Evolutionary conservation across 176 grass and related monocot genomes (phyloP).

Genomic region (Phoenix roebelenii): DNA sequence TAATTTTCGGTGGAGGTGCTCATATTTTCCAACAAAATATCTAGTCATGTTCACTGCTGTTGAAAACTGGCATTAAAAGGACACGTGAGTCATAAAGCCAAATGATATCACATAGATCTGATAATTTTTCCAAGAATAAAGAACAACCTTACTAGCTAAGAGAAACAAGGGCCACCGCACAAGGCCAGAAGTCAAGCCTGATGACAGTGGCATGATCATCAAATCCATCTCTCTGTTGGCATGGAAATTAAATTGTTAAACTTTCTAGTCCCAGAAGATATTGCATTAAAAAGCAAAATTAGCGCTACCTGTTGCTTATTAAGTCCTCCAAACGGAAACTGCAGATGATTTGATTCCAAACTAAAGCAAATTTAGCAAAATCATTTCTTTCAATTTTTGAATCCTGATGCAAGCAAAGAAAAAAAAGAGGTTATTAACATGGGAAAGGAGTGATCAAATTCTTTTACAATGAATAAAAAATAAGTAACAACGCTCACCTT

Average conservation of each 20-base stretch:
- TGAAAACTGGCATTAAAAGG: conserved; percentile 50
- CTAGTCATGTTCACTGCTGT: conserved; percentile 69
- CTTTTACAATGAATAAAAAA: background rate
- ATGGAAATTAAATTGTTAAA: background rate
- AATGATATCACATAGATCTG: conserved; percentile 7
- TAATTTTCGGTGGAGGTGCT: conserved; percentile 43
- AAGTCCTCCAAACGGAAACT: conserved; percentile 81
- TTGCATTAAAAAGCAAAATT: conserved; percentile 5
- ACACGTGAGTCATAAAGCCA: conserved; percentile 23
- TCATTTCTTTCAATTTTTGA: conserved; percentile 59
- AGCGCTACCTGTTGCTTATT: conserved; percentile 73
- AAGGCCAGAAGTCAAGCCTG: conserved; percentile 36
- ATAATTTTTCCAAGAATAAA: conserved; percentile 10
- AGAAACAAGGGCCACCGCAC: conserved; percentile 87
- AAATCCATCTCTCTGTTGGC: conserved; percentile 70
- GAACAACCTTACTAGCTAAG: conserved; percentile 69
- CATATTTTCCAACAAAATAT: conserved; percentile 60
- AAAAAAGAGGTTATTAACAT: background rate
- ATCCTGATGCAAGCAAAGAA: conserved; percentile 37
- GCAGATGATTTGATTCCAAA: conserved; percentile 88
- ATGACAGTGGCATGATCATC: conserved; percentile 83
- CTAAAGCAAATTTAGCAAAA: conserved; percentile 57
- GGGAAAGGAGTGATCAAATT: too few relatives aligned
- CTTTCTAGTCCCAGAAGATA: background rate
- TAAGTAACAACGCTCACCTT: conserved; percentile 42